Evolutionary conservation across 768 basidiomycete genomes (phyloP), one percentile per base, ranked within the genome.

Genomic region (Tylopilus sp.): DNA sequence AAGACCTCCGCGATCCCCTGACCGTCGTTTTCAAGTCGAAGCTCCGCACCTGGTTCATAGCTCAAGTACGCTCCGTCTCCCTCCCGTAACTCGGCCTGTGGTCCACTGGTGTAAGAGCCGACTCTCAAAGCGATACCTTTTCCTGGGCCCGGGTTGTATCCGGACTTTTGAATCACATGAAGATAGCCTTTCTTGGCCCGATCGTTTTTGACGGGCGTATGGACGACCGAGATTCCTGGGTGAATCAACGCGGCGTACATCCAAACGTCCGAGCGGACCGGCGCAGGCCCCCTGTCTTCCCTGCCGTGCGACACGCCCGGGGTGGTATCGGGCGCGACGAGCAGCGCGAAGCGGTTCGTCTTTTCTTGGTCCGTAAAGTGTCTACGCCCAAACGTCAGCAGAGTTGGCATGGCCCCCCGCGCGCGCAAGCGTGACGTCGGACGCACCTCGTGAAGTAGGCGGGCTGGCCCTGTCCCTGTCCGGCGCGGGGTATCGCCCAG

Each of bases 341-440:
- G 72, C 23, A 74, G 73, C 4, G 73, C 83, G 72, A 90, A 81
- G 40, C 77, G 78, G 66, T 93, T 81, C 53, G 69, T 74, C 74
- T 98, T 98, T 62, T 89, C 83, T 11, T 75, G 85, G 59, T 97
- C 92, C 8, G 80, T 72, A 69, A 94, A 95, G 65, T 91, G 79
- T 13, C 83, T 79, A 36, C n/a, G n/a, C n/a, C n/a, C n/a, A n/a
- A n/a, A 18, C 35, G 38, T 1, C 20, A n/a, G 38, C 10, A 7
- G 26, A 10, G 26, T 28, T 7, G 26, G 26, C 6, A 28, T 28
- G 26, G 26, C 26, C 26, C 1, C 26, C 10, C 6, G 3, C n/a
- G n/a, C n/a, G n/a, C 8, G 6, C 3, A 7, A 28, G 6, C 26
- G 26, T 10, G 6, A 7, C 6, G 3, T 7, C 8, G n/a, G 17